These are phyloP conservation scores for Perkinsus olseni DNA, from an alignment of 169 alveolate species.

Conservation along the genomic window DNA sequence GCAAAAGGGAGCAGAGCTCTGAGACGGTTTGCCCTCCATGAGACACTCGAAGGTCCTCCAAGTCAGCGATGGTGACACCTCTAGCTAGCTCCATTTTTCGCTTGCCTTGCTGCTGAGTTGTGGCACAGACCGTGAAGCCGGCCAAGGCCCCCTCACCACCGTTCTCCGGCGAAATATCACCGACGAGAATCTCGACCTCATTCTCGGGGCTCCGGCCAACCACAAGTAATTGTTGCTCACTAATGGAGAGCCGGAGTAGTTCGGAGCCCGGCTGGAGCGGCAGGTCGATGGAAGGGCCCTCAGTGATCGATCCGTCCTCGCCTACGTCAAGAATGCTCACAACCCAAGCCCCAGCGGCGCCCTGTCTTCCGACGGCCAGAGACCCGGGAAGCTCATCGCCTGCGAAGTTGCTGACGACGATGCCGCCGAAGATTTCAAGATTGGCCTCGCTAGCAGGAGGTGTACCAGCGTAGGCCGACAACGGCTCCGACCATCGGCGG, in stretches of 20 bases:
- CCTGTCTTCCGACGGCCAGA: neutral
- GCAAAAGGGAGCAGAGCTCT: neutral
- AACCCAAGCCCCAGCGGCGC: neutral
- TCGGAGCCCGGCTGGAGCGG: neutral
- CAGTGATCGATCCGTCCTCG: neutral
- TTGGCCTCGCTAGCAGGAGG: neutral
- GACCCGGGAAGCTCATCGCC: neutral
- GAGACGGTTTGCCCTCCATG: neutral
- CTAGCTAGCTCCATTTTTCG: neutral
- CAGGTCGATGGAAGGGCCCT: neutral
- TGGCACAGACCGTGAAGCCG: neutral
- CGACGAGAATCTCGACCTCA: neutral
- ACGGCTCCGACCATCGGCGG: neutral
- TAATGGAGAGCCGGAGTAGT: neutral
- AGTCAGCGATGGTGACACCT: neutral
- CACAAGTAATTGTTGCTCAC: neutral
- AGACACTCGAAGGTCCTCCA: neutral
- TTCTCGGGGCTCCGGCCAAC: neutral
- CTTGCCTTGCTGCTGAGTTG: neutral
- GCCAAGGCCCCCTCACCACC: neutral
- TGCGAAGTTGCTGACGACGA: neutral
- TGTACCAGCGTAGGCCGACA: neutral
- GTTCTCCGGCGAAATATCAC: neutral
- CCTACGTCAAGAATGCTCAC: neutral
- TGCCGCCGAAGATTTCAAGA: neutral